Evolutionary conservation across 306 rosid species (phyloP).

Genomic region (Dalbergia cochinchinensis): DNA sequence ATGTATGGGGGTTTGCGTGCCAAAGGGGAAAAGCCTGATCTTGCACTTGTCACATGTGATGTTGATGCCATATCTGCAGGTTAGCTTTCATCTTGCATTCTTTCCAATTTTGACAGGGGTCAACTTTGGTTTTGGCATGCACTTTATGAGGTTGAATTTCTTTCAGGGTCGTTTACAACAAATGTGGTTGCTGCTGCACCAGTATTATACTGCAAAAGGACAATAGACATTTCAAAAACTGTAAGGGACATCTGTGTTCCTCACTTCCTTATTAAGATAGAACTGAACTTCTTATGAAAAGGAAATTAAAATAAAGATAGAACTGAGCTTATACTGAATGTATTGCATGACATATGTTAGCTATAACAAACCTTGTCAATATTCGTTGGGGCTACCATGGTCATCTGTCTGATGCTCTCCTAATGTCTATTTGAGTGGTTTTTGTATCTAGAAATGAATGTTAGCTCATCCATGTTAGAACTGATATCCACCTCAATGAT

Average conservation of each 20-base stretch:
- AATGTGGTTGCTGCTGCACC: constrained; percentile 99
- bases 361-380: not conserved
- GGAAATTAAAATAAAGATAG: not conserved
- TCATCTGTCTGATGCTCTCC: not conserved
- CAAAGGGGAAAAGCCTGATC: constrained; percentile 83
- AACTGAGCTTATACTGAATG: constrained; percentile 24
- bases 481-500: too few relatives aligned
- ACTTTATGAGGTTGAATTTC: constrained; percentile 36
- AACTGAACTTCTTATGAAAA: not conserved
- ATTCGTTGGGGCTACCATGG: not conserved
- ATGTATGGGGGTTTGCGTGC: constrained; percentile 88
- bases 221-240: constrained; percentile 60
- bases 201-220: constrained; percentile 77
- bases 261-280: constrained; percentile 26
- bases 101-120: not conserved
- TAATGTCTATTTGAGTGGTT: constrained; percentile 23
- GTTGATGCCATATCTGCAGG: constrained; percentile 95
- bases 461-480: not conserved
- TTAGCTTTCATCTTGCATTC: constrained; percentile 41
- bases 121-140: constrained; percentile 22
- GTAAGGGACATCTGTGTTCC: constrained; percentile 49
- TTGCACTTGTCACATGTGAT: constrained; percentile 91
- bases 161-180: constrained; percentile 82
- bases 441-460: constrained; percentile 12
- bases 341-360: not conserved